Percentiles rank a stretch among this genome's conserved stretches.
Evolutionary conservation across 2,329 filamentous ascomycete genomes (phyloP).

Genomic region (Juglanconis juglandina): DNA sequence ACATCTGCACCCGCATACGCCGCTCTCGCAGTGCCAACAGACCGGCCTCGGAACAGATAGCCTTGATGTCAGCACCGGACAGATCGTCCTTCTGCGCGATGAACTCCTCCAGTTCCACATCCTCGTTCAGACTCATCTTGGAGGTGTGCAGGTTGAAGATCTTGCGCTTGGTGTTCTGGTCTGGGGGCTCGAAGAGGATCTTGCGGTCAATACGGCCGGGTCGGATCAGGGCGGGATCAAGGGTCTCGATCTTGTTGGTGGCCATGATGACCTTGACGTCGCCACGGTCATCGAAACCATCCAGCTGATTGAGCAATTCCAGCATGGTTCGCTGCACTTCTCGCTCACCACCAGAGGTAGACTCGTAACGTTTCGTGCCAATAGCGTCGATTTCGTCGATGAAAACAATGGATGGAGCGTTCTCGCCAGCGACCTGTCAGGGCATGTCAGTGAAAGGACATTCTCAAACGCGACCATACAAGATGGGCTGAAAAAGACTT

Average conservation of each 20-base stretch:
- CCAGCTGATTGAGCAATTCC: conserved; percentile 95
- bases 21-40: conserved; percentile 90
- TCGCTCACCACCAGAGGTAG: conserved; percentile 91
- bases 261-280: conserved; percentile 99
- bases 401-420: conserved; percentile 95
- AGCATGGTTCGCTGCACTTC: conserved; percentile 99
- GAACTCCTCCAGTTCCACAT: conserved; percentile 98
- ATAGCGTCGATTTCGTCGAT: conserved; percentile 99
- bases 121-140: conserved; percentile 95
- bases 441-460: conserved; percentile 25
- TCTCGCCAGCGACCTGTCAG: conserved; percentile 79
- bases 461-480: not conserved
- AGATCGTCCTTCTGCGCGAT: conserved; percentile 98
- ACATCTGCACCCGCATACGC: conserved; percentile 98
- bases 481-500: conserved; percentile 23
- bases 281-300: conserved; percentile 96
- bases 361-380: conserved; percentile 97
- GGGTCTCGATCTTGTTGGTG: conserved; percentile 98
- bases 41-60: conserved; percentile 96
- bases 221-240: conserved; percentile 93
- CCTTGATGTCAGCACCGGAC: conserved; percentile 96
- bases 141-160: conserved; percentile 97
- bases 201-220: conserved; percentile 98
- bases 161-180: conserved; percentile 92
- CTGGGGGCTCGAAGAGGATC: conserved; percentile 70